A percentile compares a stretch with the other conserved stretches of the same genome.
phyloP scores from a whole-genome alignment of 495 filamentous ascomycete species.

The Neurospora discreta region DNA sequence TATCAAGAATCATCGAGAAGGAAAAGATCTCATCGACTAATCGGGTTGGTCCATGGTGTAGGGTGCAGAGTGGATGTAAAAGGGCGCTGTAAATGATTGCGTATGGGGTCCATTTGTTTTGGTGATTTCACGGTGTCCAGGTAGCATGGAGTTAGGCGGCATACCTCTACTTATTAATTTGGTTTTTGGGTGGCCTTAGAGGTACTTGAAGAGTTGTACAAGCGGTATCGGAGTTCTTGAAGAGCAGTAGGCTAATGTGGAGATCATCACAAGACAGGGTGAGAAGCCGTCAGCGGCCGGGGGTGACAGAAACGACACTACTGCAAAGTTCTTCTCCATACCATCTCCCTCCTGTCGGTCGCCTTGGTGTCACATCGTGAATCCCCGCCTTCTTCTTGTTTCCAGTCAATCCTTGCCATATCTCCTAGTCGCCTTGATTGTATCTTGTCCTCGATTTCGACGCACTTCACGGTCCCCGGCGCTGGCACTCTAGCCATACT shows the following conservation, averaged over 20 bases:
- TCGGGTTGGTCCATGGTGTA: not conserved
- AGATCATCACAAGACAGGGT: not conserved
- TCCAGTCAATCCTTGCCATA: not conserved
- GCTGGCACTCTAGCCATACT: not conserved
- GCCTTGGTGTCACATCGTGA: not conserved
- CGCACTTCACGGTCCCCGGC: not conserved
- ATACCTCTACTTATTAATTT: not conserved
- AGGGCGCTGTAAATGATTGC: not conserved
- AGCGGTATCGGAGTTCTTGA: not conserved
- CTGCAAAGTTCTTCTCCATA: not conserved
- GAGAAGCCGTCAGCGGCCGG: not conserved
- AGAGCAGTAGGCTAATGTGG: not conserved
- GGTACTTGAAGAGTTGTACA: not conserved
- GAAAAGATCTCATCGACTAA: constrained; percentile 19
- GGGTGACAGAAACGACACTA: not conserved
- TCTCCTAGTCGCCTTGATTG: not conserved
- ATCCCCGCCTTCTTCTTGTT: not conserved
- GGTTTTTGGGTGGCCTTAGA: not conserved
- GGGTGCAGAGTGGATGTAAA: not conserved
- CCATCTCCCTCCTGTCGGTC: not conserved
- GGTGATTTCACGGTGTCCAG: not conserved
- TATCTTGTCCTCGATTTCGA: not conserved
- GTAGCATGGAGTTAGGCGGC: not conserved
- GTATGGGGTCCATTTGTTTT: not conserved
- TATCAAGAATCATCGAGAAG: constrained; percentile 20